A percentile compares a stretch with the other conserved stretches of the same genome.
phyloP scores from a whole-genome alignment of 202 grass and related monocot species.

The Eragrostis tef region DNA sequence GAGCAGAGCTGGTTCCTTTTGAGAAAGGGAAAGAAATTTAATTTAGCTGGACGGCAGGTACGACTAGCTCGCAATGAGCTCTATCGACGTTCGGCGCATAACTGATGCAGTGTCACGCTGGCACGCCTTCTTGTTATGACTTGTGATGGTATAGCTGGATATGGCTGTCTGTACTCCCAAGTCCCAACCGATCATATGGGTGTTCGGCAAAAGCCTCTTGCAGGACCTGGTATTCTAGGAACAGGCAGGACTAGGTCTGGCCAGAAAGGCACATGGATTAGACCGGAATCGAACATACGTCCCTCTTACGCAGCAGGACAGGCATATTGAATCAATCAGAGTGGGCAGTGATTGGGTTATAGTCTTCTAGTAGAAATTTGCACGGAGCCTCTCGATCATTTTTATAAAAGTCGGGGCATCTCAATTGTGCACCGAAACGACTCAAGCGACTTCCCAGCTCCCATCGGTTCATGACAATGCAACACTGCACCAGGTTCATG shows the following conservation, averaged over 20 bases:
- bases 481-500: too few relatives aligned
- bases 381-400: not conserved
- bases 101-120: constrained; percentile 1
- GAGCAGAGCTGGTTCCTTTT: not conserved
- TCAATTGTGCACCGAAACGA: not conserved
- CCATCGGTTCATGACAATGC: not conserved
- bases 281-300: not conserved
- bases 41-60: not conserved
- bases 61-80: not conserved
- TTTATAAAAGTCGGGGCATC: too few relatives aligned
- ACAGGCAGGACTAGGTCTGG: not conserved
- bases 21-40: not conserved
- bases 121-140: not conserved
- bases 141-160: constrained; percentile 14
- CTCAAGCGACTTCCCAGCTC: not conserved
- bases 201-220: not conserved
- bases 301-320: not conserved
- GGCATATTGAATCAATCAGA: not conserved
- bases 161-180: not conserved
- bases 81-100: not conserved
- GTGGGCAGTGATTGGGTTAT: not conserved
- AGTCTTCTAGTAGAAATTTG: not conserved
- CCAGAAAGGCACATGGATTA: not conserved
- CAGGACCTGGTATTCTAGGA: not conserved
- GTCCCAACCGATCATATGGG: not conserved